phyloP scores from a whole-genome alignment of 2,329 filamentous ascomycete genomes.

The Pseudogymnoascus sp. region DNA sequence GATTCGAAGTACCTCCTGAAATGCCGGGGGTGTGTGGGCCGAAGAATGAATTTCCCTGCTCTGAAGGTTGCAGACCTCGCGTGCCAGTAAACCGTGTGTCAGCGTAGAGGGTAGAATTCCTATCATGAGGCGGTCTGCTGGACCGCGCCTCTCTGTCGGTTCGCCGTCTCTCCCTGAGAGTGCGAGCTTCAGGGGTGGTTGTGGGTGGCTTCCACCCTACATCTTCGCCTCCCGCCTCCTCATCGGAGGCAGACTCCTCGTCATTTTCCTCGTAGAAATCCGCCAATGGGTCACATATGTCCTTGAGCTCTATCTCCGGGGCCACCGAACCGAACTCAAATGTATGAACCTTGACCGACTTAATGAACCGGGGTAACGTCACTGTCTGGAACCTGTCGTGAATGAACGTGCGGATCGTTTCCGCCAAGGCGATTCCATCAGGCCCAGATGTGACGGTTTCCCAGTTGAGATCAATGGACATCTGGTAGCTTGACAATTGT shows the following conservation, averaged over 20 bases:
- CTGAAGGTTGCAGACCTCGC: conserved; percentile 21
- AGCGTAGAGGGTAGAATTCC: conserved; percentile 30
- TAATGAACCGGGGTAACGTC: conserved; percentile 87
- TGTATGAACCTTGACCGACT: conserved; percentile 85
- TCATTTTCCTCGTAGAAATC: conserved; percentile 90
- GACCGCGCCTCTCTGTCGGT: conserved; percentile 28
- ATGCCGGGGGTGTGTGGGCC: conserved; percentile 54
- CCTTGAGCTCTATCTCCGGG: conserved; percentile 85
- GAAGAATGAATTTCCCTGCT: conserved; percentile 48
- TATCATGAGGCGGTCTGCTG: conserved; percentile 18
- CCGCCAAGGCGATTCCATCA: conserved; percentile 76
- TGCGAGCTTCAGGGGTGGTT: conserved; percentile 15
- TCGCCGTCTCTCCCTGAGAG: conserved; percentile 28
- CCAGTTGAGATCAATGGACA: conserved; percentile 99
- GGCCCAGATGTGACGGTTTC: conserved; percentile 81
- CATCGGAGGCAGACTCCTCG: conserved; percentile 51
- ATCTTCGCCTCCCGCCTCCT: conserved; percentile 39
- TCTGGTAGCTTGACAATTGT: conserved; percentile 30
- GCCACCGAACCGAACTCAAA: conserved; percentile 84
- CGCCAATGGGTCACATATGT: conserved; percentile 88
- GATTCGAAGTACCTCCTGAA: conserved; percentile 64
- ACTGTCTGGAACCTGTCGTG: conserved; percentile 94
- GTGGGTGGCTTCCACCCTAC: conserved; percentile 21
- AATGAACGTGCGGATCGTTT: conserved; percentile 83
- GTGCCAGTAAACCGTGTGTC: conserved; percentile 31